These are phyloP conservation scores for Sugiyamaella sp. DNA, from an alignment of 1,139 yeast genomes.

Conservation along the genomic window DNA sequence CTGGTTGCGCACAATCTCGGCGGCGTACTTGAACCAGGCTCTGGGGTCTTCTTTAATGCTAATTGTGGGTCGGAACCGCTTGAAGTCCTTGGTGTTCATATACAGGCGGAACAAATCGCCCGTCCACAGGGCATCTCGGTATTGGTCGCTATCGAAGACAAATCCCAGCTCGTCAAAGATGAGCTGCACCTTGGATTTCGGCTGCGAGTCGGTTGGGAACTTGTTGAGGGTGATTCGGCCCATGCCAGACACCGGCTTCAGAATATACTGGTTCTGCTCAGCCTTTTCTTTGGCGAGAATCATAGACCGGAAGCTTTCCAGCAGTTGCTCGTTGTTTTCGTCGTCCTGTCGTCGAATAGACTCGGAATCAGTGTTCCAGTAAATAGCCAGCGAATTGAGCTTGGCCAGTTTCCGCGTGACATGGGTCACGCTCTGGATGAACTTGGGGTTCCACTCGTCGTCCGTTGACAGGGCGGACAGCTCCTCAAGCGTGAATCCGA, in stretches of 20 bases:
- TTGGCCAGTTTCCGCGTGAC: conserved; percentile 79
- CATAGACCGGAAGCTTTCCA: conserved; percentile 40
- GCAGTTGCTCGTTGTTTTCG: conserved; percentile 28
- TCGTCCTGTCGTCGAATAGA: conserved; percentile 39
- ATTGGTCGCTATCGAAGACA: conserved; percentile 82
- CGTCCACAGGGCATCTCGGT: conserved; percentile 78
- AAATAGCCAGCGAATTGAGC: conserved; percentile 72
- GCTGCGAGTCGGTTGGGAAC: conserved; percentile 68
- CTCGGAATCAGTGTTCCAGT: conserved; percentile 77
- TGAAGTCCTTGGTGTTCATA: conserved; percentile 72
- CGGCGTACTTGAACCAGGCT: conserved; percentile 84
- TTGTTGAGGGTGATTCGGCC: conserved; percentile 86
- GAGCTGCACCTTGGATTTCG: conserved; percentile 76
- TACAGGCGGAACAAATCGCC: conserved; percentile 82
- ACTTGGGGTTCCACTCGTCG: conserved; percentile 80
- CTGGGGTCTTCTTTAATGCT: conserved; percentile 67
- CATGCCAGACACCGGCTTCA: conserved; percentile 86
- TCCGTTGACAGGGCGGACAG: conserved; percentile 92
- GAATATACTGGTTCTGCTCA: conserved; percentile 60
- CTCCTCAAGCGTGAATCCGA: conserved; percentile 83
- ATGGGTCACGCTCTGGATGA: conserved; percentile 69
- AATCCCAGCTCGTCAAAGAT: conserved; percentile 87
- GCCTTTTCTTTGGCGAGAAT: conserved; percentile 35
- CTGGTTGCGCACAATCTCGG: conserved; percentile 69
- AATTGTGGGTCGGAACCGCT: conserved; percentile 66